phyloP scores from a whole-genome alignment of 2,329 filamentous ascomycete genomes.

The Aspergillus latus region DNA sequence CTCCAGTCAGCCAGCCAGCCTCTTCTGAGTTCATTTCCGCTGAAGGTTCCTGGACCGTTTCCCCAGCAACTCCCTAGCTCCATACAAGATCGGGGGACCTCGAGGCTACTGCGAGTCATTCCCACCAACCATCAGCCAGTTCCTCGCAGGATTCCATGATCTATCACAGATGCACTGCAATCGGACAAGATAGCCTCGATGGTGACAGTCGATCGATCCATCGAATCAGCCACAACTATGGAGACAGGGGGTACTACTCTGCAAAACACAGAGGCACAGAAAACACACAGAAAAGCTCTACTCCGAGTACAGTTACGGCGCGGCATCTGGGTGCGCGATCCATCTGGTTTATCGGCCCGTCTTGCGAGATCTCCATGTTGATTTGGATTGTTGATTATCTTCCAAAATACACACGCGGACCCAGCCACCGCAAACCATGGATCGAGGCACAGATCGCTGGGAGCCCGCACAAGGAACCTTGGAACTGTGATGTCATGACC shows the following conservation, averaged over 20 bases:
- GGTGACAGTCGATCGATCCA: neutral
- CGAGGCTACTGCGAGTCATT: constrained; percentile 14
- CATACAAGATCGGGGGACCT: neutral
- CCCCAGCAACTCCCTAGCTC: constrained; percentile 24
- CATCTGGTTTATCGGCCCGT: no score
- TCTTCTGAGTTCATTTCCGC: constrained; percentile 4
- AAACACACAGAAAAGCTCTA: neutral
- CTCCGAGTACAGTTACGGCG: neutral
- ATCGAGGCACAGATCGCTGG: constrained; percentile 2
- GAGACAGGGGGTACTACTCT: neutral
- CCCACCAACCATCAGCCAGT: constrained; percentile 1
- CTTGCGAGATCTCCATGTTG: no score
- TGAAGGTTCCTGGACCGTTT: constrained; percentile 15
- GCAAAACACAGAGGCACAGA: neutral
- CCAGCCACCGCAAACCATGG: constrained; percentile 6
- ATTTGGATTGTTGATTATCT: neutral
- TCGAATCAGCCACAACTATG: neutral
- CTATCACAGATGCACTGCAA: neutral
- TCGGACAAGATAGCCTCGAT: neutral
- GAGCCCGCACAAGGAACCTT: neutral
- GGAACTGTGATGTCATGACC: constrained; percentile 10
- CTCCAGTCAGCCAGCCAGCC: neutral
- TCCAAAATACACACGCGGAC: neutral
- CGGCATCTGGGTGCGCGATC: neutral
- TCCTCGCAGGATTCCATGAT: constrained; percentile 1